Base-by-base conservation (phyloP, 306 rosid genomes). In the Medicago lupulina region DNA sequence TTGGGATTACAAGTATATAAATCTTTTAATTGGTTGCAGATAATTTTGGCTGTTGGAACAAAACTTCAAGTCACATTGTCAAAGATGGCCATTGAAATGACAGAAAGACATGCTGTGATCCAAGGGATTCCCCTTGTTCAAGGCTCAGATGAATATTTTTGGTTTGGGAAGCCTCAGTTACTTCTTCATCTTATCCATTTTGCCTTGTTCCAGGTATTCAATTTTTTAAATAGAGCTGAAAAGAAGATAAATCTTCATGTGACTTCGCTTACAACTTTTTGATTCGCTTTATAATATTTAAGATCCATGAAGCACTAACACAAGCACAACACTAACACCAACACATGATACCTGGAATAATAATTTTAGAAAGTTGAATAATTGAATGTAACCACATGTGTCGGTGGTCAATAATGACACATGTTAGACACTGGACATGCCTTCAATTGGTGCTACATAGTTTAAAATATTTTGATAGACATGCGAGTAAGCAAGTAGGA, bases 81-180 rank as follows among this genome's bases (percentile, higher is more conserved):
- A n/a, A 87, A 58, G 79, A 95, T 95, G 99, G 99, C 99, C 60
- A 85, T 95, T 19, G 97, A 92, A 83, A 75, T 95, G 79, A 82
- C 92, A 10, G 99, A 95, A 76, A 90, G 78, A 59, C 99, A 95
- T 70, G 97, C 97, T 49, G 97, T 95, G 67, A 91, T 95, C 51
- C 97, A 95, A 81, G 99, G 99, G 70, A 95, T 95, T 80, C 99
- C 99, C 43, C 93, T 95, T 41, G 99, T 95, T 79, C 91, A 88
- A 82, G 97, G 92, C 47, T 95, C 98, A 5, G 96, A 95, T 78
- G 81, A 69, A 72, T 92, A 95, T 72, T 95, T 95, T 79, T 95
- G 99, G 99, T 95, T 95, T 69, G 93, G 91, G 70, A 88, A 79
- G 67, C 99, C 99, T 23, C 91, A 87, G 49, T 82, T 95, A 74